Base-by-base conservation (phyloP, 1,284 basidiomycete species). In the Dichomitus squalens region DNA sequence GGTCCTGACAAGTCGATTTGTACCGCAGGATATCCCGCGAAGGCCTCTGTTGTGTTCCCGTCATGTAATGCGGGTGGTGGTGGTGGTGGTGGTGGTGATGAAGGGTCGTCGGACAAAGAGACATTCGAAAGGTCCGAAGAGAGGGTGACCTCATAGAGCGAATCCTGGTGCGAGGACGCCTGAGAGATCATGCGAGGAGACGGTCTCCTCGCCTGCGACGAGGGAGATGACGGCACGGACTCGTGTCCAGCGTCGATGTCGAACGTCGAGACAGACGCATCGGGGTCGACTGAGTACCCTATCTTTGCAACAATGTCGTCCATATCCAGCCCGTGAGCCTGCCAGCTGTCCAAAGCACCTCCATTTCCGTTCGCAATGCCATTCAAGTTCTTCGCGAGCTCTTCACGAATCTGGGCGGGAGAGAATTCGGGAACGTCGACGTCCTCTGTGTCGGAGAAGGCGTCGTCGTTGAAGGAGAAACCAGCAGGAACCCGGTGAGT, bases 391-490 rank as follows among this genome's bases (percentile, higher is more conserved):
- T 75, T 81, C 46, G 80, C 79, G 57, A 90, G 70, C 54, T 89
- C 87, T 54, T 80, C 72, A 29, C 86, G 82, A 56, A 90, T 79
- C 27, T 76, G 74, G 46, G 81, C 80, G 4, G 83, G 74, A 14
- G 77, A 81, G 74, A 90, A 88, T 43, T 80, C 76, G 25, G 70
- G 73, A 7, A 70, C 59, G 36, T 72, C 67, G 50, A 79, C 75
- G 55, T 83, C 80, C 18, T 88, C 88, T 18, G 69, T 73, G 48
- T 84, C 82, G 20, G 79, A 78, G 72, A 90, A 90, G 21, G 86
- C 84, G 68, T 91, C 90, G 72, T 90, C 88, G 61, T 81, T 74
- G 57, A 87, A 70, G 20, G 58, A 53, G 50, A 58, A 58, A 23
- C 55, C 51, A 12, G 49, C 21, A 4, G 58, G 40, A 2, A 40